Evolutionary conservation across 2,329 filamentous ascomycete genomes (phyloP).

Genomic region (Elsinoe australis): DNA sequence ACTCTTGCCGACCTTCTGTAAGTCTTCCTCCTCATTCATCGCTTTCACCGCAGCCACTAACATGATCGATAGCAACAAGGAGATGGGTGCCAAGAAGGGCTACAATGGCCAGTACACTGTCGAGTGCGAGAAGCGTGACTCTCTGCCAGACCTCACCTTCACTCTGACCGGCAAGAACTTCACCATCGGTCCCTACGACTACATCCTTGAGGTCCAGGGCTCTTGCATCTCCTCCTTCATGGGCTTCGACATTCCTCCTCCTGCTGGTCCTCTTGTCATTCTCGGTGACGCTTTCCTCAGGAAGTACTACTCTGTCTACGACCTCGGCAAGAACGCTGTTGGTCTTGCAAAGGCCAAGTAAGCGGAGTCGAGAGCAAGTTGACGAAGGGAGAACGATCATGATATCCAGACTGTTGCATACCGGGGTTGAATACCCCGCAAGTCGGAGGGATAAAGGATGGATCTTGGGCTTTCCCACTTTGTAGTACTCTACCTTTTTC

Average conservation of each 20-base stretch:
- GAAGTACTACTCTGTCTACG: constrained; percentile 92
- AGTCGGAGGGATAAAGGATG: not conserved
- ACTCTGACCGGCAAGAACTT: constrained; percentile 88
- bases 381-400: constrained; percentile 1
- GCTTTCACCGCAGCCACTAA: not conserved
- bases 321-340: constrained; percentile 81
- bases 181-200: constrained; percentile 79
- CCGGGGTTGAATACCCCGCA: not conserved
- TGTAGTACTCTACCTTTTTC: constrained; percentile 4
- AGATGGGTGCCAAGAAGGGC: constrained; percentile 96
- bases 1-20: constrained; percentile 84
- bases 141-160: constrained; percentile 85
- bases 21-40: constrained; percentile 30
- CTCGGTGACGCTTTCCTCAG: constrained; percentile 78
- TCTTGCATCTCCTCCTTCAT: constrained; percentile 97
- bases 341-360: constrained; percentile 81
- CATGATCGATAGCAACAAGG: constrained; percentile 57
- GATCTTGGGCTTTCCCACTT: not conserved
- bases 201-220: constrained; percentile 90
- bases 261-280: constrained; percentile 85
- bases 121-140: constrained; percentile 76
- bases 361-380: not conserved
- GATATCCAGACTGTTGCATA: constrained; percentile 2
- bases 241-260: constrained; percentile 79
- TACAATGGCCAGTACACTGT: constrained; percentile 96